phyloP scores from a whole-genome alignment of 2,329 filamentous ascomycete species.

The Neofusicoccum cordaticola region DNA sequence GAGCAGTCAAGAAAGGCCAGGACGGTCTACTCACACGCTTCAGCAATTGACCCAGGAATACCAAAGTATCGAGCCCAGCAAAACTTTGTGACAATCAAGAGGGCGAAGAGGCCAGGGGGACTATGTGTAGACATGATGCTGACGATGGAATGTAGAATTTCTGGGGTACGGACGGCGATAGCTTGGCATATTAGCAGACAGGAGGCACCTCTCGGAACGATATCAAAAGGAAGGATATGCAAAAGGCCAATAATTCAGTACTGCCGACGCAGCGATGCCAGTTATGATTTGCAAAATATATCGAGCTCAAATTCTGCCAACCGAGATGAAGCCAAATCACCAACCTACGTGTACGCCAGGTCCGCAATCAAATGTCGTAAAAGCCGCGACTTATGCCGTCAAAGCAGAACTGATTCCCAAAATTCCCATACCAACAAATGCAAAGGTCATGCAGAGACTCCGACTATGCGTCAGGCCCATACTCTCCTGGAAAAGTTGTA shows the following conservation, averaged over 20 bases:
- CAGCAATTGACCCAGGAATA: too few relatives aligned
- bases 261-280: background rate
- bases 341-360: background rate
- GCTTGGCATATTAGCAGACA: too few relatives aligned
- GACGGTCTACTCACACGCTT: too few relatives aligned
- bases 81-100: too few relatives aligned
- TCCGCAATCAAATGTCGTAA: background rate
- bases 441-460: constrained; percentile 74
- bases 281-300: background rate
- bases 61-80: too few relatives aligned
- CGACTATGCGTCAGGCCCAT: constrained; percentile 77
- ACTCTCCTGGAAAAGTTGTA: constrained; percentile 86
- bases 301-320: background rate
- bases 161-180: too few relatives aligned
- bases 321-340: background rate
- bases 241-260: background rate
- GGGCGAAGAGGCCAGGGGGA: too few relatives aligned
- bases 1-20: too few relatives aligned
- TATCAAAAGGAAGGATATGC: background rate
- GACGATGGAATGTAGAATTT: too few relatives aligned
- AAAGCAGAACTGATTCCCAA: constrained; percentile 82
- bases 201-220: background rate
- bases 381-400: constrained; percentile 51
- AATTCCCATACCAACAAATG: constrained; percentile 82
- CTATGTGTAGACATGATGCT: too few relatives aligned